Base-by-base conservation (phyloP, 768 basidiomycete genomes). In the Boletus coccyginus region DNA sequence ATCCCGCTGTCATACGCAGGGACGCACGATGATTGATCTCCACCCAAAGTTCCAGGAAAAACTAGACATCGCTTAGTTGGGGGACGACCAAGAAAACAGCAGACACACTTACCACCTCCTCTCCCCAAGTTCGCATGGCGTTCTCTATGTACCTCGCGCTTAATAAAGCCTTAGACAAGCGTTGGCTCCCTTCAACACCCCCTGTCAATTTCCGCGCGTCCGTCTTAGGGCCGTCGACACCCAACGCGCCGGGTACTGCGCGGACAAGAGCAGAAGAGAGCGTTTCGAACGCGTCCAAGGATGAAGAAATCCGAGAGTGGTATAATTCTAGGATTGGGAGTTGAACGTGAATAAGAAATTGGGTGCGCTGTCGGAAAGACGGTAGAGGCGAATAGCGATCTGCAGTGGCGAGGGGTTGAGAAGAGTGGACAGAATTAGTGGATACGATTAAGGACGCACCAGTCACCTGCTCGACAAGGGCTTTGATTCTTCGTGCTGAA, bases 341-440 rank as follows among this genome's bases (percentile, higher is more conserved):
- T 72, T 99, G 97, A 16, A 96, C 83, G 10, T 81, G 77, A 41
- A 88, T 78, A 53, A 99, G 81, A 76, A 98, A 99, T 39, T 86
- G 86, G 0, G 86, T 85, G 38, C 89, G 87, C 55, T 97, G 90
- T 11, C 76, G 66, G 54, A 89, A 81, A 50, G 80, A 81, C 0
- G 96, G 95, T 5, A 99, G 78, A 0, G 92, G 90, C 10, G 87
- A 85, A 70, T 98, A 99, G 11, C 95, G 94, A 69, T 96, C 94
- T 94, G 35, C 7, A 27, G 33, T 43, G 16, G 27, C 14, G 43
- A 56, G 19, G 7, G 19, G 40, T 43, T 17, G 27, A 31, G 41
- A 53, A 16, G 32, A 40, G 36, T 56, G 50, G 59, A 56, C 7
- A 53, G 13, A 36, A 19, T 38, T 10, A 5, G 12, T 38, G 27